phyloP scores from a whole-genome alignment of 257 asterid genomes.

The Jaltomata sinuosa region DNA sequence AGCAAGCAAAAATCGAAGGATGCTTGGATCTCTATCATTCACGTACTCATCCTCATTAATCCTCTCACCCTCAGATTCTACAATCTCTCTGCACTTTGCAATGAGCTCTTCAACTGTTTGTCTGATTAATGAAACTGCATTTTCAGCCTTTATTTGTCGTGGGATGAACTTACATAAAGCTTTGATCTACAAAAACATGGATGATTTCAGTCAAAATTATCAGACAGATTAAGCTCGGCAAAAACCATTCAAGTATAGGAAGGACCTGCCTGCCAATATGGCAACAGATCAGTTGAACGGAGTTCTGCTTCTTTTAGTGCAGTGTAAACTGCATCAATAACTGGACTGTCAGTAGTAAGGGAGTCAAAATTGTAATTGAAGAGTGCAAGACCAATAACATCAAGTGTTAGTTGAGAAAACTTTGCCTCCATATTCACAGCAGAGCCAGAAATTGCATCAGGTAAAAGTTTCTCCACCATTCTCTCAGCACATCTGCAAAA shows the following conservation, averaged over 20 bases:
- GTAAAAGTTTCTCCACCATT: constrained; percentile 69
- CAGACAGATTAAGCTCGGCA: constrained; percentile 1
- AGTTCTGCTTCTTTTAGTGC: constrained; percentile 91
- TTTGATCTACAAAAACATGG: constrained; percentile 38
- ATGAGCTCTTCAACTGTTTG: constrained; percentile 83
- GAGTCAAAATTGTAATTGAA: constrained; percentile 90
- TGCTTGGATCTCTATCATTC: constrained; percentile 82
- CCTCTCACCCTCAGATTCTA: constrained; percentile 87
- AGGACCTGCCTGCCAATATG: constrained; percentile 84
- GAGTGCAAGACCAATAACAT: constrained; percentile 84
- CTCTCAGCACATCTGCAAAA: constrained; percentile 91
- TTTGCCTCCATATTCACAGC: constrained; percentile 88
- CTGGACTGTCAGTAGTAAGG: constrained; percentile 75
- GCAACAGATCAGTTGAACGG: constrained; percentile 84
- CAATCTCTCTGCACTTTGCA: constrained; percentile 73
- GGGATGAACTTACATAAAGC: constrained; percentile 77
- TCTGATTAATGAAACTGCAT: constrained; percentile 70
- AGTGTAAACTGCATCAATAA: constrained; percentile 91
- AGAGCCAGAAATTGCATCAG: constrained; percentile 40
- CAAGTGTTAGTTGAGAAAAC: constrained; percentile 90
- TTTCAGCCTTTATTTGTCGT: constrained; percentile 83
- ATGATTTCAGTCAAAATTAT: neutral
- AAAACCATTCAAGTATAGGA: neutral
- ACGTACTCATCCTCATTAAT: constrained; percentile 85
- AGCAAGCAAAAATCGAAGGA: constrained; percentile 95